Evolutionary conservation across 192 early-diverging fungal species (phyloP).

Genomic region (Backusella australiensis): DNA sequence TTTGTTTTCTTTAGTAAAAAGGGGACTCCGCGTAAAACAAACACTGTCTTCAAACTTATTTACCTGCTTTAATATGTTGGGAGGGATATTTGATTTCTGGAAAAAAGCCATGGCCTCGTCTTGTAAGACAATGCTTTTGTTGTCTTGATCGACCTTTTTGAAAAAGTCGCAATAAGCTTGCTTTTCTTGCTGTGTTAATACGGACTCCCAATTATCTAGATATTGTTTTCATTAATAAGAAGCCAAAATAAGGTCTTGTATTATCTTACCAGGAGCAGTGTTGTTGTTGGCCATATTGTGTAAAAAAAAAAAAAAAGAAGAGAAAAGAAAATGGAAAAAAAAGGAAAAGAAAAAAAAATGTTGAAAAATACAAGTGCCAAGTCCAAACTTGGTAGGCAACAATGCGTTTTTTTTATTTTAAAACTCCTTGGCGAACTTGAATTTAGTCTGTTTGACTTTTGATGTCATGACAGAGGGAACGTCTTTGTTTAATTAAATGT

Average conservation of each 20-base stretch:
- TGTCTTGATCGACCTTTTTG: constrained; percentile 58
- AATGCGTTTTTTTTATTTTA: not conserved
- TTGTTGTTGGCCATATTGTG: not conserved
- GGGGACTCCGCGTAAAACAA: not conserved
- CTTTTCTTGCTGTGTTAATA: constrained; percentile 47
- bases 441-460: not conserved
- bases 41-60: not conserved
- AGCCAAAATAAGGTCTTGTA: not conserved
- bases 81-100: constrained; percentile 60
- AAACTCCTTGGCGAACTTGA: not conserved
- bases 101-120: constrained; percentile 70
- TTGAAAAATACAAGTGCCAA: not conserved
- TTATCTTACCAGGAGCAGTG: not conserved
- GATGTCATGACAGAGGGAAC: not conserved
- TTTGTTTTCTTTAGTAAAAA: not conserved
- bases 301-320: not conserved
- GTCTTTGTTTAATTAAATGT: too few relatives aligned
- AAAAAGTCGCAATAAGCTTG: constrained; percentile 60
- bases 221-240: not conserved
- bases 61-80: constrained; percentile 57
- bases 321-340: not conserved
- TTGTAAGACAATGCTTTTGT: constrained; percentile 63
- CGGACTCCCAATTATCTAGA: not conserved
- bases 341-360: not conserved
- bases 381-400: not conserved